Evolutionary conservation across 2,329 filamentous ascomycete species (phyloP), one percentile per base, ranked within the genome.

Genomic region (Aureobasidium subglaciale): DNA sequence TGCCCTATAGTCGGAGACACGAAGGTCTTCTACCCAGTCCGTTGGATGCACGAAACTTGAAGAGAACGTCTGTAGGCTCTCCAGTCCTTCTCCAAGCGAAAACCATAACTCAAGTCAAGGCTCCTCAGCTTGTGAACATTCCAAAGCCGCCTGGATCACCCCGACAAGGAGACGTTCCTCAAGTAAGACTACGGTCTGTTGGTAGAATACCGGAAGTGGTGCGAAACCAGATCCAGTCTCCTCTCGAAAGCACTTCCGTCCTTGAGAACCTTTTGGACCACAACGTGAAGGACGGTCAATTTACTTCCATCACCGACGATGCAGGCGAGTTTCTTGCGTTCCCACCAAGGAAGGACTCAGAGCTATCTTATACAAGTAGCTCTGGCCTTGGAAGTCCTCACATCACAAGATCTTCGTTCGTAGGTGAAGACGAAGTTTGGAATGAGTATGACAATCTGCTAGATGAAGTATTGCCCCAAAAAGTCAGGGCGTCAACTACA

Each of bases 361-460:
- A 85, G 46, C 76, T 80, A 2, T 83, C 81, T 4, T 81, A 77
- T 16, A 87, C 87, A 1, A 88, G 75, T 61, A 80, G 82, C 63
- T 89, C 87, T 2, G 83, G 81, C 0, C 70, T 79, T 13, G 73
- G 78, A 49, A 83, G 80, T 55, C 83, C 73, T 46, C 86, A 87
- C 0, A 73, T 76, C 81, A 1, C 76, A 75, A 41, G 82, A 83
- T 4, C 84, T 82, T 0, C 78, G 85, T 4, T 82, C 75, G 30
- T 56, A 2, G 56, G 56, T 32, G 88, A 95, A 61, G 92, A 96
- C 63, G 92, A 96, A 66, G 80, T 96, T 1, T 97, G 92, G 92
- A 85, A 91, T 50, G 92, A 95, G 70, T 96, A 95, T 66, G 85
- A 97, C 61, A 92, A 96, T 63, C 74, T 96, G 11, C 80, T 96